Percentiles rank a stretch among this genome's conserved stretches.
These are phyloP conservation scores for Salmacisia buchloeana DNA, from an alignment of 1,284 basidiomycete genomes.

Conservation along the genomic window DNA sequence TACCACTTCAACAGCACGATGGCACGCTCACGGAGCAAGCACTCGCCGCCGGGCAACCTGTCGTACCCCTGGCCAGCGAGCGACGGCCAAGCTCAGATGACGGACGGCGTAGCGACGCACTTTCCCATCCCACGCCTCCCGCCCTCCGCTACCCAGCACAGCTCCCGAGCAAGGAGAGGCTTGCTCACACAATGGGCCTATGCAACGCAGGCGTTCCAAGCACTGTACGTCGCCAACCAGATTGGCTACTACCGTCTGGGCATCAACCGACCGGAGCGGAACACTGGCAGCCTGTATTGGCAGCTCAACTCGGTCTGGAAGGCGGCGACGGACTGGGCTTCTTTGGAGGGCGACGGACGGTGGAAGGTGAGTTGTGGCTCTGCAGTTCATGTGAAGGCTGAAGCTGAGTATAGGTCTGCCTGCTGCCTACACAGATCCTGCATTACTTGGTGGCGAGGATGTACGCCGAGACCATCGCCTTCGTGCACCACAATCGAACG, in stretches of 20 bases:
- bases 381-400: neutral
- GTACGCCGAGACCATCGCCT: constrained; percentile 58
- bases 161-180: neutral
- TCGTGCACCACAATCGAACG: constrained; percentile 57
- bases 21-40: constrained; percentile 60
- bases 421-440: neutral
- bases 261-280: constrained; percentile 61
- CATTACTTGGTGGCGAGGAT: constrained; percentile 56
- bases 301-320: constrained; percentile 65
- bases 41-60: constrained; percentile 58
- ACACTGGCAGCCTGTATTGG: constrained; percentile 62
- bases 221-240: constrained; percentile 53
- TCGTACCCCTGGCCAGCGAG: constrained; percentile 60
- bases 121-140: constrained; percentile 29
- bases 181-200: constrained; percentile 17
- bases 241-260: constrained; percentile 64
- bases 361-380: constrained; percentile 60
- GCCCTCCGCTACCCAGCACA: neutral
- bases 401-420: neutral
- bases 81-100: constrained; percentile 60
- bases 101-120: constrained; percentile 54
- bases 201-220: constrained; percentile 26
- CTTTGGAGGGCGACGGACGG: constrained; percentile 61
- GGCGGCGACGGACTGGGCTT: constrained; percentile 61
- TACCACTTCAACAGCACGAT: constrained; percentile 62